These are phyloP conservation scores for Keithomyces neogunnii DNA, from an alignment of 2,329 filamentous ascomycete species.

Conservation along the genomic window DNA sequence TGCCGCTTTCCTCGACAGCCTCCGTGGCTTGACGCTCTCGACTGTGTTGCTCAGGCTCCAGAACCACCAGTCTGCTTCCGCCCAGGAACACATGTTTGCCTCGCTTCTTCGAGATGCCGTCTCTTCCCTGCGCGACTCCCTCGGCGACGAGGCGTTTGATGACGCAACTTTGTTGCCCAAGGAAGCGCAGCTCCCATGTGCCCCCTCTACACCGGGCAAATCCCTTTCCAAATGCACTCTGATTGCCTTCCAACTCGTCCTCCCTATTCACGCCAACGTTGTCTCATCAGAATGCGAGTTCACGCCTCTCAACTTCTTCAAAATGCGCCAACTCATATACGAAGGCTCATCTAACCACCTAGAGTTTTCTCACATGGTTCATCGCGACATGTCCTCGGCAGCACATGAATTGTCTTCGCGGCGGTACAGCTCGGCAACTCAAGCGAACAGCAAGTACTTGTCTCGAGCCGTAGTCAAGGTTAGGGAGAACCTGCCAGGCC, in stretches of 20 bases:
- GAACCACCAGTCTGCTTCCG: constrained; percentile 22
- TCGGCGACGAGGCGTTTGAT: constrained; percentile 36
- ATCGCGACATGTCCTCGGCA: constrained; percentile 46
- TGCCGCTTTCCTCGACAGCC: constrained; percentile 40
- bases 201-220: constrained; percentile 3
- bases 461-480: constrained; percentile 1
- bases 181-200: constrained; percentile 34
- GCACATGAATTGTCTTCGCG: constrained; percentile 10
- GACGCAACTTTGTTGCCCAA: constrained; percentile 36
- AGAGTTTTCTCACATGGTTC: constrained; percentile 50
- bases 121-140: constrained; percentile 28
- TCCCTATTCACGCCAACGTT: constrained; percentile 50
- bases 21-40: constrained; percentile 35
- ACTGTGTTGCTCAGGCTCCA: constrained; percentile 23
- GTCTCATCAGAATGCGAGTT: constrained; percentile 46
- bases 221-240: constrained; percentile 20
- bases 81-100: constrained; percentile 35
- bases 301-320: constrained; percentile 56
- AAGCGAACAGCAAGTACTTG: background rate
- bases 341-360: constrained; percentile 38
- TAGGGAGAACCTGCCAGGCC: background rate
- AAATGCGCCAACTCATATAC: constrained; percentile 55
- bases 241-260: constrained; percentile 51
- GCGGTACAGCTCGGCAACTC: constrained; percentile 1
- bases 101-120: constrained; percentile 35